These are phyloP conservation scores for Trichomonascaceae sp. DNA, from an alignment of 1,139 yeast species.

Conservation along the genomic window DNA sequence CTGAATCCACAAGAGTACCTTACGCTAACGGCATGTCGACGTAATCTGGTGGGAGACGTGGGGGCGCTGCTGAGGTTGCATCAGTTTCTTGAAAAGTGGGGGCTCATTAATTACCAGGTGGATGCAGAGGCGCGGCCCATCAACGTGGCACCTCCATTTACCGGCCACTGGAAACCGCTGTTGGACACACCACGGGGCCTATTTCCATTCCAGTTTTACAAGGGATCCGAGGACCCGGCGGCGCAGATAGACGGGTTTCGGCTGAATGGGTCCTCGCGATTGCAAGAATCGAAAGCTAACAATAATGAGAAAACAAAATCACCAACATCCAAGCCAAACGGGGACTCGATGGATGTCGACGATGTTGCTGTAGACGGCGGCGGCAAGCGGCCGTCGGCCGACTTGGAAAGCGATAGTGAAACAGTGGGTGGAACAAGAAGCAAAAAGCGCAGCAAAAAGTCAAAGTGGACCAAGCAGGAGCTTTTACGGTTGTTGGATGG, in stretches of 20 bases:
- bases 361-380: neutral
- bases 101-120: slow-evolving; percentile 88
- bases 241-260: slow-evolving; percentile 10
- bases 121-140: slow-evolving; percentile 63
- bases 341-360: neutral
- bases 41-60: slow-evolving; percentile 93
- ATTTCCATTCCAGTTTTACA: slow-evolving; percentile 65
- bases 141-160: slow-evolving; percentile 56
- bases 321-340: neutral
- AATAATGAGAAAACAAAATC: neutral
- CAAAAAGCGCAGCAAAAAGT: slow-evolving; percentile 24
- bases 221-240: slow-evolving; percentile 22
- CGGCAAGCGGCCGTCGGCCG: neutral
- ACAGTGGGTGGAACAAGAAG: slow-evolving; percentile 23
- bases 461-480: slow-evolving; percentile 53
- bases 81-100: slow-evolving; percentile 89
- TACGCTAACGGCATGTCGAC: slow-evolving; percentile 85
- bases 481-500: slow-evolving; percentile 47
- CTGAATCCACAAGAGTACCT: slow-evolving; percentile 86
- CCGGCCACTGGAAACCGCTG: slow-evolving; percentile 33
- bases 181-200: slow-evolving; percentile 91
- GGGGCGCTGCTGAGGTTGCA: slow-evolving; percentile 87
- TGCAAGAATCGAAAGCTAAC: neutral
- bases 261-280: neutral
- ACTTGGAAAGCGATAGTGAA: too few relatives aligned